Evolutionary conservation across 495 filamentous ascomycete genomes (phyloP), one percentile per base, ranked within the genome.

Genomic region (Neurospora terricola): DNA sequence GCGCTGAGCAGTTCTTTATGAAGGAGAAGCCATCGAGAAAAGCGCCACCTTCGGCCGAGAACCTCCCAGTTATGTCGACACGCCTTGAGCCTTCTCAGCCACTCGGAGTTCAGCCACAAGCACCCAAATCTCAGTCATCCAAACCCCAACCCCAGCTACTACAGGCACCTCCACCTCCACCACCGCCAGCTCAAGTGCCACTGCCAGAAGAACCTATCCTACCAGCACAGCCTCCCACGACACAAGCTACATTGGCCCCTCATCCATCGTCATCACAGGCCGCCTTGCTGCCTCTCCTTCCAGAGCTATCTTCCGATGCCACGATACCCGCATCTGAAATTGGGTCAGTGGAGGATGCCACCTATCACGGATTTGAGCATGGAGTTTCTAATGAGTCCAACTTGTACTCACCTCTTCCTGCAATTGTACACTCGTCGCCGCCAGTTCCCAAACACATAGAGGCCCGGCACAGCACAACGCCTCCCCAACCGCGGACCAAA

Each of bases 261-360:
- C 72, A 81, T 3, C 80, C 82, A 23, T 77, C 77, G 21, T 72
- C 78, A 5, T 76, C 80, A 5, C 83, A 80, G 48, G 59, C 75
- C 6, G 70, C 77, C 2, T 75, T 78, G 18, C 42, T 74, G 10
- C 76, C 78, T 3, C 42, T 76, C 1, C 75, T 75, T 11, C 86
- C 80, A 16, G 93, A 97, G 74, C 85, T 92, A 38, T 97, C 94
- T 5, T 99, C 96, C 2, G 96, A 99, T 81, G 94, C 94, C n/a
- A 99, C 96, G 23, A 91, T 98, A 72, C 92, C 93, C 54, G 91
- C 92, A 2, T 97, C 94, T 3, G 94, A 97, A 76, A 88, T 89
- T 9, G 90, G 86, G 16, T 82, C 78, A 36, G 77, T 90, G 42
- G 93, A 94, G 48, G 91, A 92, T 73, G 83, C 80, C 70, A 80